Evolutionary conservation across 2,329 filamentous ascomycete species (phyloP).

Genomic region (Fonsecaea nubica): DNA sequence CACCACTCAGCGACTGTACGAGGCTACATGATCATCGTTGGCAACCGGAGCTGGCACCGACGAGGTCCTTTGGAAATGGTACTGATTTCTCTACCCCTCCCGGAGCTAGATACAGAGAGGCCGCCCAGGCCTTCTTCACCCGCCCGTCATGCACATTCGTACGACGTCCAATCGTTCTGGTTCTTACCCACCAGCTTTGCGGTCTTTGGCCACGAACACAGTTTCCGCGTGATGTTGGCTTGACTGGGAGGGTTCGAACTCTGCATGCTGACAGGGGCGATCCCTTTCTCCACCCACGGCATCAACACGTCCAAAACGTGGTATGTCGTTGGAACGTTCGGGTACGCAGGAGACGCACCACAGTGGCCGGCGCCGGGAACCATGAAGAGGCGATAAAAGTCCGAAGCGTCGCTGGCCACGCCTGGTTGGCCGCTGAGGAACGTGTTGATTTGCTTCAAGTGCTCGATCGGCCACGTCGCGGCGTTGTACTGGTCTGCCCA

Average conservation of each 20-base stretch:
- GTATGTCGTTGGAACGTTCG: background rate
- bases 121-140: too few species aligned
- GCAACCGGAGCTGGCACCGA: too few species aligned
- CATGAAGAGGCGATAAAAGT: background rate
- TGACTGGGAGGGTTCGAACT: background rate
- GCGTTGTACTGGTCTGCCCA: background rate
- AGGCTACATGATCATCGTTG: too few species aligned
- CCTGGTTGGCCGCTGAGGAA: background rate
- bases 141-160: background rate
- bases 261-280: background rate
- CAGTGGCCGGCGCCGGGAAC: background rate
- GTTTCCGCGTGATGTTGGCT: background rate
- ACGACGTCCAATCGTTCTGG: background rate
- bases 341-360: background rate
- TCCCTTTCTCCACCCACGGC: background rate
- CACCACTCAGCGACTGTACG: too few species aligned
- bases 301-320: background rate
- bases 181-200: background rate
- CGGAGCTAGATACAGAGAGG: too few species aligned
- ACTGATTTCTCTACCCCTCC: too few species aligned
- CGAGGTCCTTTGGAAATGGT: too few species aligned
- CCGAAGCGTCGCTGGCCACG: background rate
- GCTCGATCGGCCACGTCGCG: background rate
- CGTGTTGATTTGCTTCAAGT: background rate
- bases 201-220: background rate